Conservation (phyloP, 441 rosid genomes). For the Theobroma grandiflorum region DNA sequence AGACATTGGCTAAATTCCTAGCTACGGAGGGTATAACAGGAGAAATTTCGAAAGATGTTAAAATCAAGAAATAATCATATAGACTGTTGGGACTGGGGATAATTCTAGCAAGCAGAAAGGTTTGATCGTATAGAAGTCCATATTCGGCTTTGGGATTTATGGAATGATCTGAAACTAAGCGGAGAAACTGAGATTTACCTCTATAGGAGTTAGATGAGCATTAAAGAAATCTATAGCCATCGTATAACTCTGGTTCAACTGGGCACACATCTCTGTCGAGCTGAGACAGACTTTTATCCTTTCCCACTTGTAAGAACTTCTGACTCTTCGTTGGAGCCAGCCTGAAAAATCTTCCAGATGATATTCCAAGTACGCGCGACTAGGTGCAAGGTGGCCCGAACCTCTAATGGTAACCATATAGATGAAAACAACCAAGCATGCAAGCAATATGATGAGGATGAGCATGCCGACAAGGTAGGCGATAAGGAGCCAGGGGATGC, state of each 20-base stretch:
- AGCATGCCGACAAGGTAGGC: conserved; percentile 78
- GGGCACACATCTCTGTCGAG: conserved; percentile 64
- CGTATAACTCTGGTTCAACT: conserved; percentile 72
- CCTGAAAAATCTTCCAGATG: conserved; percentile 73
- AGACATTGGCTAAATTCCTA: neutral
- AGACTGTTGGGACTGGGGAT: neutral
- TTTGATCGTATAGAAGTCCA: neutral
- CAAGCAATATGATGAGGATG: conserved; percentile 63
- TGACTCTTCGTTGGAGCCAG: conserved; percentile 76
- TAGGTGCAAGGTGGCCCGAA: conserved; percentile 74
- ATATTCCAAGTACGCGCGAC: conserved; percentile 81
- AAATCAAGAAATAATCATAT: neutral
- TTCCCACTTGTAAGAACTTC: conserved; percentile 87
- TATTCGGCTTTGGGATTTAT: neutral
- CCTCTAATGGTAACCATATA: conserved; percentile 79
- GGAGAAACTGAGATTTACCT: conserved; percentile 48
- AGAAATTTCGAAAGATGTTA: neutral
- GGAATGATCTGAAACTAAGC: neutral
- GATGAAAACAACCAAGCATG: conserved; percentile 69
- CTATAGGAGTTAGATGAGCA: conserved; percentile 75
- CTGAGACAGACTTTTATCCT: conserved; percentile 69
- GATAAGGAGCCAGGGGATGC: conserved; percentile 76
- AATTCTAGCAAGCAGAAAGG: neutral
- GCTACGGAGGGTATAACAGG: neutral
- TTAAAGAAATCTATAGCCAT: conserved; percentile 89